Evolutionary conservation across 2,329 filamentous ascomycete genomes (phyloP), one percentile per base, ranked within the genome.

Genomic region (Colletotrichum karsti): DNA sequence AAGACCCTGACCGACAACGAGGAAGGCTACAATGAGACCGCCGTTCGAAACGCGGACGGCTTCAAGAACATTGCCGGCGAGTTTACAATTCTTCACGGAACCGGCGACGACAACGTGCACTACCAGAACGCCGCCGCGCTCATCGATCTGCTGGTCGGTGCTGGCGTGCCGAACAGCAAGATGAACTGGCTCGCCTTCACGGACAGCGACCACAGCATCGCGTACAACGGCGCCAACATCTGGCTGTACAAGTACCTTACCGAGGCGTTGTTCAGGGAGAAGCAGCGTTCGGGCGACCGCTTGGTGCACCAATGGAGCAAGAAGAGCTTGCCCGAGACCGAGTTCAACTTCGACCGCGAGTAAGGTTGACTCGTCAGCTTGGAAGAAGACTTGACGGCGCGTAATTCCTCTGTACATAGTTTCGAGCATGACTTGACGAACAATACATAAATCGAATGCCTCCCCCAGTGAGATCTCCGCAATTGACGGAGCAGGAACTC

Each of bases 51-150:
- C 4, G 76, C 83, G 0, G 80, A 81, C 0, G 90, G 91, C 0
- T 93, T 93, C 82, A 87, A 88, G 78, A 86, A 86, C 58, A 83
- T 91, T 8, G 80, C 81, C 0, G 91, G 91, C 4, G 84, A 86
- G 2, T 88, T 91, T 69, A 80, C 89, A 5, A 82, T 93, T 46
- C 84, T 90, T 68, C 91, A 93, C 73, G 91, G 90, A 0, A 88
- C 88, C 0, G 90, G 89, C 0, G 91, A 93, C 70, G 91, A 92
- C 72, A 93, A 93, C 57, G 91, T 92, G 13, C 91, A 93, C 73
- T 92, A 91, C 74, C 90, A 92, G 78, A 88, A 93, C 69, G 73
- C 86, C 0, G 90, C 90, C 0, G 88, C 86, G 1, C 76, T 93
- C 35, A 79, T 89, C 0, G 90, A 93, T 72, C 75, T 90, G 22